phyloP scores from a whole-genome alignment of 2,329 filamentous ascomycete species.

The Huntiella savannae region DNA sequence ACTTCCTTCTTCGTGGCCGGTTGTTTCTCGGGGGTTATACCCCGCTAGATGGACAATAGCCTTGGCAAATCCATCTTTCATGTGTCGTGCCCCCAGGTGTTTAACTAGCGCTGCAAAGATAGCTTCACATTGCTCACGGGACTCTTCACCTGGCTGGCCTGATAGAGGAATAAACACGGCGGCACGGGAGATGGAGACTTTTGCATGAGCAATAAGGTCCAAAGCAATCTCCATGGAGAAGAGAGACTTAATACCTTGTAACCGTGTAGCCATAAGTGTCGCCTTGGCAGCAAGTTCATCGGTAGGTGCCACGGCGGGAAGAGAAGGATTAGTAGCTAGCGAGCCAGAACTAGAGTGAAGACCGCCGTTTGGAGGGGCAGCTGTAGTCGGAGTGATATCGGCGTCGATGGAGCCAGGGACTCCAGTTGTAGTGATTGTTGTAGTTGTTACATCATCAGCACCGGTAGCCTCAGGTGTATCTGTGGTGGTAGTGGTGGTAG shows the following conservation, averaged over 20 bases:
- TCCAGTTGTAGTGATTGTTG: not conserved
- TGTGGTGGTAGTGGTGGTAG: not conserved
- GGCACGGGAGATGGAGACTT: conserved; percentile 68
- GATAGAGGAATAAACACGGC: conserved; percentile 66
- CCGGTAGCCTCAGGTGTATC: not conserved
- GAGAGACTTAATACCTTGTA: conserved; percentile 85
- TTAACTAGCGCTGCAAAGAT: conserved; percentile 77
- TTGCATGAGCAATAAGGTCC: conserved; percentile 72
- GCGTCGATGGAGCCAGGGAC: not conserved
- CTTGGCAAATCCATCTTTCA: conserved; percentile 84
- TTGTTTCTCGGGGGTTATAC: conserved; percentile 76
- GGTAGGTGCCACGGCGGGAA: conserved; percentile 51
- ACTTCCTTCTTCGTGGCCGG: conserved; percentile 43
- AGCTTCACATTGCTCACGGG: conserved; percentile 69
- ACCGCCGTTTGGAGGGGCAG: not conserved
- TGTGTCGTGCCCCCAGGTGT: conserved; percentile 68
- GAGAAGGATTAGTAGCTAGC: conserved; percentile 20
- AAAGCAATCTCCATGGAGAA: conserved; percentile 95
- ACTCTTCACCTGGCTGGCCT: conserved; percentile 62
- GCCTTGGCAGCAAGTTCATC: conserved; percentile 90
- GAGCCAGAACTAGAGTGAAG: not conserved
- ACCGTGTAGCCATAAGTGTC: conserved; percentile 84
- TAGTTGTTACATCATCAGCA: too few species aligned
- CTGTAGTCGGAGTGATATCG: not conserved
- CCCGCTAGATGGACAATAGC: conserved; percentile 77